Percentiles rank a stretch among this genome's conserved stretches.
Evolutionary conservation across 805 yeast genomes (phyloP).

Genomic region (Yamadazyma scolyti): DNA sequence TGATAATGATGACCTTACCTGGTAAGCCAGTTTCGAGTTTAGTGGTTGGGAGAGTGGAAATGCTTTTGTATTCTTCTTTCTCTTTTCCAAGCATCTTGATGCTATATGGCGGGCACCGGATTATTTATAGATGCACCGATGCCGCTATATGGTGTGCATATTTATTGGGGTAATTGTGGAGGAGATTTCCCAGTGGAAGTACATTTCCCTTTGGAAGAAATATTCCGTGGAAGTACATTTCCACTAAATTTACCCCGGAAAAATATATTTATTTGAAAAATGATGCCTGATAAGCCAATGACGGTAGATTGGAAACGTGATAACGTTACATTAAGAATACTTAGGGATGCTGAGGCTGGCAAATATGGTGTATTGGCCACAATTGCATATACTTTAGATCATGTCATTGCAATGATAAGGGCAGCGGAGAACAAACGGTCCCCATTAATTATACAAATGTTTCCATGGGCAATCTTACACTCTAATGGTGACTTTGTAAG

Average conservation of each 20-base stretch:
- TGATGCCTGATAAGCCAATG: neutral
- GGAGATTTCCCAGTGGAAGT: neutral
- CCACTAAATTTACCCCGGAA: neutral
- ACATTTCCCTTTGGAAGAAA: neutral
- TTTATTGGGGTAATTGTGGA: too few species aligned
- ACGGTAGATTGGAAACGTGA: slow-evolving; percentile 4
- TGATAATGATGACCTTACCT: slow-evolving; percentile 75
- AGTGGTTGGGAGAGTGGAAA: slow-evolving; percentile 6
- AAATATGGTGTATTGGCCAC: slow-evolving; percentile 31
- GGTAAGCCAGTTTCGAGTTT: slow-evolving; percentile 8
- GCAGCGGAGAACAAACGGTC: slow-evolving; percentile 31
- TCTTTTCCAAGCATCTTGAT: slow-evolving; percentile 9
- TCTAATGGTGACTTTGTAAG: slow-evolving; percentile 24
- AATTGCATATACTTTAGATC: slow-evolving; percentile 31
- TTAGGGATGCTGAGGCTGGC: slow-evolving; percentile 24
- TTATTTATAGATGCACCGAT: neutral
- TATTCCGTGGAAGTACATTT: neutral
- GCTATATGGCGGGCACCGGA: neutral
- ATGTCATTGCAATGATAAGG: slow-evolving; percentile 26
- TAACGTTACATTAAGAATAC: slow-evolving; percentile 21
- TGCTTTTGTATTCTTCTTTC: slow-evolving; percentile 6
- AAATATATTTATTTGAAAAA: too few species aligned
- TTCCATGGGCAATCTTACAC: slow-evolving; percentile 36
- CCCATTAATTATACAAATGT: slow-evolving; percentile 29
- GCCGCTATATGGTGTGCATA: slow-evolving; percentile 1